Evolutionary conservation across 1,284 basidiomycete genomes (phyloP).

Genomic region (Amylostereum chailletii): DNA sequence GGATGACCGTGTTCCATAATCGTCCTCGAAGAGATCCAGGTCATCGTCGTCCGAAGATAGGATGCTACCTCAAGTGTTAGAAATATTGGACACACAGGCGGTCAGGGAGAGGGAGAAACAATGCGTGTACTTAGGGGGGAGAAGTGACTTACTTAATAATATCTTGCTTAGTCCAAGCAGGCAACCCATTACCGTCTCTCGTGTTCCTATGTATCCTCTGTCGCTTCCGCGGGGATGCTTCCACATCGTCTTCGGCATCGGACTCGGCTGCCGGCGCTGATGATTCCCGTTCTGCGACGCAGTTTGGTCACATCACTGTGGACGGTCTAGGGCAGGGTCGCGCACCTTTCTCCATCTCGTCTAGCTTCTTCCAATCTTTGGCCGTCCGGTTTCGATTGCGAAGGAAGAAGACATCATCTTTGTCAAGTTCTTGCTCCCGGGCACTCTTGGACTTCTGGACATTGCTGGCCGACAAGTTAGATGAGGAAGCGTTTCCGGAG

Average conservation of each 20-base stretch:
- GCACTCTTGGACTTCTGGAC: constrained; percentile 1
- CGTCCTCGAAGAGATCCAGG: constrained; percentile 26
- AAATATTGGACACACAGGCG: not conserved
- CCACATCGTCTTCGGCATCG: constrained; percentile 8
- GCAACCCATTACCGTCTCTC: constrained; percentile 8
- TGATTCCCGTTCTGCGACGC: constrained; percentile 7
- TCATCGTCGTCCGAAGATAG: constrained; percentile 42
- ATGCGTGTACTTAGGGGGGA: not conserved
- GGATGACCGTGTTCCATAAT: constrained; percentile 5
- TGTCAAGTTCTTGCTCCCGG: constrained; percentile 23
- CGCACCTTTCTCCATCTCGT: constrained; percentile 44
- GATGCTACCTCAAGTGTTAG: constrained; percentile 13
- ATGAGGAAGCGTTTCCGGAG: not conserved
- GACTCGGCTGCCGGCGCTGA: constrained; percentile 1
- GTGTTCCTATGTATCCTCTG: constrained; percentile 3
- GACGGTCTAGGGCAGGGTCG: not conserved
- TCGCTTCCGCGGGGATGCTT: constrained; percentile 8
- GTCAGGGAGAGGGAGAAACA: not conserved
- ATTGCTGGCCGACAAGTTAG: not conserved
- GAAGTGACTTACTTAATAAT: constrained; percentile 12
- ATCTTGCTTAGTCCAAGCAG: constrained; percentile 14
- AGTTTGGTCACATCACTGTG: not conserved
- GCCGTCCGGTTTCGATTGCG: constrained; percentile 46
- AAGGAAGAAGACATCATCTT: constrained; percentile 60
- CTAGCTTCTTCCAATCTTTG: constrained; percentile 48